phyloP scores from a whole-genome alignment of 768 basidiomycete species.

The Russula earlei region DNA sequence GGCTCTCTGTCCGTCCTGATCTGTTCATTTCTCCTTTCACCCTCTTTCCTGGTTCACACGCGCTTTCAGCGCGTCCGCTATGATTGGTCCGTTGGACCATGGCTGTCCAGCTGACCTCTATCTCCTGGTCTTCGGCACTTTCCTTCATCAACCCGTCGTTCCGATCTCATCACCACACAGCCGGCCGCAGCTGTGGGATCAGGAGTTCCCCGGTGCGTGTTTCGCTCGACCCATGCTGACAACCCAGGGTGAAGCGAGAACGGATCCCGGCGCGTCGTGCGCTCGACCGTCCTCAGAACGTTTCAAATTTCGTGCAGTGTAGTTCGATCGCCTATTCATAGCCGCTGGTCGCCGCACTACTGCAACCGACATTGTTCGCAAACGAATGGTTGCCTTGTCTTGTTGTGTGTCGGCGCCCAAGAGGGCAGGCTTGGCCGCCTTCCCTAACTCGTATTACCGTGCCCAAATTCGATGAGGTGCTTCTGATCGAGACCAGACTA shows the following conservation, averaged over 20 bases:
- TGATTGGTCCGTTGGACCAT: no score
- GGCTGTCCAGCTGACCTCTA: slow-evolving; percentile 6
- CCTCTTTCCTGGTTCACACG: background rate
- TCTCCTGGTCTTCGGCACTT: background rate
- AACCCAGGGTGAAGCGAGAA: background rate
- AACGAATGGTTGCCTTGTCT: no score
- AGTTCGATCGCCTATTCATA: background rate
- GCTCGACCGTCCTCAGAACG: background rate
- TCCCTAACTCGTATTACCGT: no score
- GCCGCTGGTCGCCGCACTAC: no score
- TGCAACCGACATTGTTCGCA: no score
- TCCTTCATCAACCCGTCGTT: background rate
- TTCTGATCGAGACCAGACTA: background rate
- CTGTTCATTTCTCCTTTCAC: background rate
- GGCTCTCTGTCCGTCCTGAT: background rate
- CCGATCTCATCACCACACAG: background rate
- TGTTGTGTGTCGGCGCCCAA: no score
- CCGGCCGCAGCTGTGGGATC: background rate
- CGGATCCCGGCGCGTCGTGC: background rate
- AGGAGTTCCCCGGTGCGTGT: background rate
- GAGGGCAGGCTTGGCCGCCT: no score
- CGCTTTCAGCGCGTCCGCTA: background rate
- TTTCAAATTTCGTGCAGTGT: background rate
- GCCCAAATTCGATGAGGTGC: background rate
- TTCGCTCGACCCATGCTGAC: no score